A percentile compares a stretch with the other conserved stretches of the same genome.
Evolutionary conservation across 169 alveolate genomes (phyloP).

Genomic region (Plasmodium cynomolgi): DNA sequence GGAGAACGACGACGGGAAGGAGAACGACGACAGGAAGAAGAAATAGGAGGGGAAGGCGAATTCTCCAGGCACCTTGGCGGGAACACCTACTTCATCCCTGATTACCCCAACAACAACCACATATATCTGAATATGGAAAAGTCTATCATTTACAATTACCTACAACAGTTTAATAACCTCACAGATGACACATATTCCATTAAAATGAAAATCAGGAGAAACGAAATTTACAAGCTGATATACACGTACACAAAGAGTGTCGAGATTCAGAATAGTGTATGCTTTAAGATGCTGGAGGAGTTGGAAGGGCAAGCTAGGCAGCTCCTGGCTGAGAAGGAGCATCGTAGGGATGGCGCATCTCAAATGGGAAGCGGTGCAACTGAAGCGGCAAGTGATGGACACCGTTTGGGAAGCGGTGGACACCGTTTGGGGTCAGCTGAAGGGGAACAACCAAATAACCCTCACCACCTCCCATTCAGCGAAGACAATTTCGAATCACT

Average conservation of each 20-base stretch:
- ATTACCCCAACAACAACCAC: background rate
- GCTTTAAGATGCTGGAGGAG: conserved; percentile 3
- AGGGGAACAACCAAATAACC: background rate
- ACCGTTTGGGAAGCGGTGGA: background rate
- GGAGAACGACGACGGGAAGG: no score
- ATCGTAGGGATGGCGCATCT: background rate
- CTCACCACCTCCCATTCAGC: background rate
- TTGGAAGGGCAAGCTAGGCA: conserved; percentile 18
- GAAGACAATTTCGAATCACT: conserved; percentile 8
- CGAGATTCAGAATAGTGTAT: conserved; percentile 17
- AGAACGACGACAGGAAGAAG: no score
- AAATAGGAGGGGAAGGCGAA: background rate
- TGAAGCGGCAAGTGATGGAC: background rate
- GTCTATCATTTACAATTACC: conserved; percentile 21
- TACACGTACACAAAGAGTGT: conserved; percentile 40
- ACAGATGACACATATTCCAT: conserved; percentile 16
- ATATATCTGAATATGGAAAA: conserved; percentile 7
- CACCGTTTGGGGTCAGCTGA: background rate
- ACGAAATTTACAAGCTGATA: conserved; percentile 35
- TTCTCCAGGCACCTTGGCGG: background rate
- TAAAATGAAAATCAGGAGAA: conserved; percentile 37
- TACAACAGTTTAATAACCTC: conserved; percentile 2
- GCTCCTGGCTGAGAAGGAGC: background rate
- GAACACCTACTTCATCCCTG: background rate
- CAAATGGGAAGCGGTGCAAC: background rate